These are phyloP conservation scores for Kluyveromyces sp. DNA, from an alignment of 1,139 yeast species.

Conservation along the genomic window DNA sequence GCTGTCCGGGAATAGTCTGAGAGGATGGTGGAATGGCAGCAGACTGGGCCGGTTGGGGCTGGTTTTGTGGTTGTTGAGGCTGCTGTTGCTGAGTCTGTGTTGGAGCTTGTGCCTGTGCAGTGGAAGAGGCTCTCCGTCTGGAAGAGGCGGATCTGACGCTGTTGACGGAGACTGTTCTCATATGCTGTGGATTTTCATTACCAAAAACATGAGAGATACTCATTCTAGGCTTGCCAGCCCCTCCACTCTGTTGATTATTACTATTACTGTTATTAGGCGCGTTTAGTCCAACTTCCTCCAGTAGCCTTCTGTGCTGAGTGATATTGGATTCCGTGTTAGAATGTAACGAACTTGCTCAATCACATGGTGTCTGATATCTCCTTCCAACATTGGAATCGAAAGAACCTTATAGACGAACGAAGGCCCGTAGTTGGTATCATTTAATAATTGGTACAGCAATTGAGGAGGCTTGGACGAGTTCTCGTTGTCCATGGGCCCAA, in stretches of 20 bases:
- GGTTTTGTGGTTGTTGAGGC: slow-evolving; percentile 3
- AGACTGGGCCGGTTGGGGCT: neutral
- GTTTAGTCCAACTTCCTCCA: slow-evolving; percentile 77
- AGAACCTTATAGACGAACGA: slow-evolving; percentile 75
- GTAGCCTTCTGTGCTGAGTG: slow-evolving; percentile 76
- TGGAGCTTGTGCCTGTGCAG: slow-evolving; percentile 10
- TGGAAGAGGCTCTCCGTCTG: slow-evolving; percentile 17
- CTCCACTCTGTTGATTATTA: slow-evolving; percentile 5
- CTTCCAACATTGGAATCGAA: slow-evolving; percentile 54
- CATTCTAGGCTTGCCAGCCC: slow-evolving; percentile 19
- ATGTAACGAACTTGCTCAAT: slow-evolving; percentile 54
- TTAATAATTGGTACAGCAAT: slow-evolving; percentile 44
- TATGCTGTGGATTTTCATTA: slow-evolving; percentile 20
- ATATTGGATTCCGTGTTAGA: slow-evolving; percentile 50
- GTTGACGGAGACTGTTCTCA: slow-evolving; percentile 27
- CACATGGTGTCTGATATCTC: slow-evolving; percentile 50
- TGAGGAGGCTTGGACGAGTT: slow-evolving; percentile 27
- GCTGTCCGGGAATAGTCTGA: slow-evolving; percentile 1
- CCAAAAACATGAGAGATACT: slow-evolving; percentile 22
- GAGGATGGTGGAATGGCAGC: neutral
- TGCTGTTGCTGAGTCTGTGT: slow-evolving; percentile 3
- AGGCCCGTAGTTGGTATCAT: slow-evolving; percentile 67
- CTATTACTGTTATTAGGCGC: slow-evolving; percentile 19
- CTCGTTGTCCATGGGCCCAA: slow-evolving; percentile 37
- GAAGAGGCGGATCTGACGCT: slow-evolving; percentile 28